These are phyloP conservation scores for Globisporangium perplexum DNA, from an alignment of 352 stramenopile species.

Conservation along the genomic window DNA sequence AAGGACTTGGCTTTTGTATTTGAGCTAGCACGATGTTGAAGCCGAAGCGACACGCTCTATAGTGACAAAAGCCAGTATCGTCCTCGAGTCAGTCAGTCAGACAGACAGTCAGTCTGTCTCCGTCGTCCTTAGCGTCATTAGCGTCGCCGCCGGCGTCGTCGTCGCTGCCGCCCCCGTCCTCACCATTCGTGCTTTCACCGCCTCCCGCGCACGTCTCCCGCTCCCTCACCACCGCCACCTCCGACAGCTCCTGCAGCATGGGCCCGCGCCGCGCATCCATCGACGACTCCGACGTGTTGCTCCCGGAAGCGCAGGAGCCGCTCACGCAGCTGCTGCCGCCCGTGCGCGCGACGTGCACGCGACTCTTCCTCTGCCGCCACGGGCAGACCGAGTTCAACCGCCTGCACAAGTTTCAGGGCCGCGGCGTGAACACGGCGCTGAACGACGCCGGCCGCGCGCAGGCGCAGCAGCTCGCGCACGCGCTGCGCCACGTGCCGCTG, in stretches of 20 bases:
- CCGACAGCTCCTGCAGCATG: constrained; percentile 1
- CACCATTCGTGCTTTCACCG: constrained; percentile 2
- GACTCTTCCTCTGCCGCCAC: constrained; percentile 74
- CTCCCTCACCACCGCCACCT: neutral
- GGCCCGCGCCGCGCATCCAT: constrained; percentile 14
- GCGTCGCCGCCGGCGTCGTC: too few relatives aligned
- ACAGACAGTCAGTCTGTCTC: too few relatives aligned
- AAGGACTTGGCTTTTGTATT: too few relatives aligned
- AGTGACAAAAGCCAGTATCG: neutral
- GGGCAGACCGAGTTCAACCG: constrained; percentile 78
- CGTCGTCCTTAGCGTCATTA: too few relatives aligned
- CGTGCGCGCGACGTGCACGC: constrained; percentile 38
- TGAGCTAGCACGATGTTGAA: neutral
- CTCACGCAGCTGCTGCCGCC: constrained; percentile 53
- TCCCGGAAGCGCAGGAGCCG: neutral
- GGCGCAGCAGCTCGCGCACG: constrained; percentile 46
- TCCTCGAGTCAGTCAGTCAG: too few relatives aligned
- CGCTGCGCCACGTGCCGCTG: constrained; percentile 66
- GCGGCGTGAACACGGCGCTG: constrained; percentile 68
- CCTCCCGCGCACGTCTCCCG: neutral
- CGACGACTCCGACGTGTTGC: neutral
- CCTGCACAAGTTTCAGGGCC: constrained; percentile 68
- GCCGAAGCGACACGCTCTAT: neutral
- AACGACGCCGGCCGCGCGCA: constrained; percentile 57
- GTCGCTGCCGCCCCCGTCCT: too few relatives aligned